These are phyloP conservation scores for Excoecaria agallocha DNA, from an alignment of 345 rosid genomes.

Conservation along the genomic window DNA sequence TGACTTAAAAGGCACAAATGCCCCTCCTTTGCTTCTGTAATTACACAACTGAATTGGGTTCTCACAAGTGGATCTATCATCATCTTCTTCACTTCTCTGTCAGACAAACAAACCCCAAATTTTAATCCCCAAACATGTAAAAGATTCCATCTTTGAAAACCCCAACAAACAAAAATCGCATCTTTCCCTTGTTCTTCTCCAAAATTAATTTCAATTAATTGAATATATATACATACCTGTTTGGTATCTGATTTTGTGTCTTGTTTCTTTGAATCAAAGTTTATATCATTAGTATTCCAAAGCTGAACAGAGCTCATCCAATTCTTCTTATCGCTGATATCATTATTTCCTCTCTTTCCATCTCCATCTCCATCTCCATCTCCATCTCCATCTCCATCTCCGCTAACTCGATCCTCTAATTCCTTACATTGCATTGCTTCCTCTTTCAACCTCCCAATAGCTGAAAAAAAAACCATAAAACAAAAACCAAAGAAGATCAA, in stretches of 20 bases:
- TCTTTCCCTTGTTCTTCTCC: not conserved
- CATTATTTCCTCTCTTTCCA: conserved; percentile 28
- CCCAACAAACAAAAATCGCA: conserved; percentile 8
- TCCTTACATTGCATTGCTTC: conserved; percentile 43
- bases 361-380: conserved; percentile 29
- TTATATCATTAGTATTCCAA: conserved; percentile 35
- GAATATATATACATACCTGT: conserved; percentile 30
- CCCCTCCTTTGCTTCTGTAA: conserved; percentile 32
- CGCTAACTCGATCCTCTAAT: conserved; percentile 20
- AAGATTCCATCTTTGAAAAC: not conserved
- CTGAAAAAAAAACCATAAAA: conserved; percentile 35
- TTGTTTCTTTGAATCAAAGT: conserved; percentile 14
- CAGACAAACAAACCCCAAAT: not conserved
- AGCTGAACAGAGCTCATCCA: conserved; percentile 75
- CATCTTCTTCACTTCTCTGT: conserved; percentile 46
- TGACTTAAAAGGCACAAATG: conserved; percentile 40
- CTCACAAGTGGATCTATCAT: conserved; percentile 36
- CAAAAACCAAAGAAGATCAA: conserved; percentile 9
- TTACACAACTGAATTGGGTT: conserved; percentile 38
- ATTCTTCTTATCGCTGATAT: conserved; percentile 42
- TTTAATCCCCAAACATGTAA: not conserved
- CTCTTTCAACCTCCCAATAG: conserved; percentile 53
- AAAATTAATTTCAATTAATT: not conserved
- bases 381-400: conserved; percentile 23
- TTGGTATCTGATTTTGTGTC: conserved; percentile 39